phyloP scores from a whole-genome alignment of 768 basidiomycete species.

The Nidularia sp. region DNA sequence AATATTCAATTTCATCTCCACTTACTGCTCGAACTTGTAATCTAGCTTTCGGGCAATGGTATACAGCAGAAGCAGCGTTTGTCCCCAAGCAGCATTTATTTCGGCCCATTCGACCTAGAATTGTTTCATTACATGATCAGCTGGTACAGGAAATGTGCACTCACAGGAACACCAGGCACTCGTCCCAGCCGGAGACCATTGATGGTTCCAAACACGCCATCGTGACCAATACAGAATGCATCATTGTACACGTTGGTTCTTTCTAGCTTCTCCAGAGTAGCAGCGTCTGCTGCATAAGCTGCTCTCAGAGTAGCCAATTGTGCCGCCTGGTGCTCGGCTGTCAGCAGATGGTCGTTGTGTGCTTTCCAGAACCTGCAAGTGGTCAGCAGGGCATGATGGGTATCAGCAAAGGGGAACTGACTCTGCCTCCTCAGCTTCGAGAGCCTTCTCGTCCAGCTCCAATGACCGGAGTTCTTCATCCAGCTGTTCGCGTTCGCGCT shows the following conservation, averaged over 20 bases:
- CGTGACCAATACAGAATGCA: conserved; percentile 92
- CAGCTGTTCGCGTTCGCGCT: conserved; percentile 72
- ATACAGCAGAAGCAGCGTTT: conserved; percentile 87
- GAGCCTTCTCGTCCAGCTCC: conserved; percentile 70
- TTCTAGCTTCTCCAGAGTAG: conserved; percentile 78
- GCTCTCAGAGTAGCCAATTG: conserved; percentile 71
- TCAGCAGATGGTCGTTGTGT: conserved; percentile 70
- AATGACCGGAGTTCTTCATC: conserved; percentile 67
- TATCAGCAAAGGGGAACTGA: conserved; percentile 30
- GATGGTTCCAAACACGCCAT: conserved; percentile 96
- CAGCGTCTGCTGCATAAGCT: conserved; percentile 74
- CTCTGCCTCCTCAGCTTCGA: conserved; percentile 85
- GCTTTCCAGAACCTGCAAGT: conserved; percentile 71
- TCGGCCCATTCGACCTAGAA: conserved; percentile 93
- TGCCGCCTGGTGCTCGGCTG: conserved; percentile 60
- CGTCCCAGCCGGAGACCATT: conserved; percentile 91
- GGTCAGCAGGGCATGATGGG: conserved; percentile 4
- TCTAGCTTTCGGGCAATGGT: conserved; percentile 91
- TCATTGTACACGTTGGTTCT: conserved; percentile 95
- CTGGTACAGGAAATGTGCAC: conserved; percentile 16
- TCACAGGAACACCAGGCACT: conserved; percentile 75
- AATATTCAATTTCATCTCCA: neutral
- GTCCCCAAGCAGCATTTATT: conserved; percentile 98
- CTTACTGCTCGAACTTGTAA: conserved; percentile 81
- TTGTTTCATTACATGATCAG: conserved; percentile 7